Evolutionary conservation across 148 eudicot species (phyloP), one percentile per base, ranked within the genome.

Genomic region (Rhododendron simsii): DNA sequence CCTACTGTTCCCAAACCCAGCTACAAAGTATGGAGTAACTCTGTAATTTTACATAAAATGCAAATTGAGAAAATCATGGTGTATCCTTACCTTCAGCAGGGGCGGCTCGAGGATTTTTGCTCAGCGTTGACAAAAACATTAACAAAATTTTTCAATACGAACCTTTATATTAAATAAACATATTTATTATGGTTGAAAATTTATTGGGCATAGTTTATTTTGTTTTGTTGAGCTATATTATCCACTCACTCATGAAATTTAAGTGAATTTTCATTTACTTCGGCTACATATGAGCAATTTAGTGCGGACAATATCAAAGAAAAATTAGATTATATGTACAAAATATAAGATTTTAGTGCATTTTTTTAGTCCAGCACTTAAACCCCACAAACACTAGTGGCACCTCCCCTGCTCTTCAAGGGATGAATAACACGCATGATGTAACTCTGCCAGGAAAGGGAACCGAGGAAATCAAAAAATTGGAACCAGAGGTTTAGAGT

Each of bases 51-150:
- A 26, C 7, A 16, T 39, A 63, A 80, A 44, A 85, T 61, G 83
- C 63, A n/a, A 33, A 50, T 80, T 80, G 84, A 81, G 37, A 48
- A 21, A 85, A 63, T 59, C 61, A 77, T 73, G 63, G 21, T 37
- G 14, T 23, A 48, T 80, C 81, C 41, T 83, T 67, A 48, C 78
- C 21, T 84, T 84, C 61, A 33, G 65, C 26, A 21, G 26, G 65
- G 26, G 21, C 0, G 65, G 26, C n/a, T 59, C 65, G 0, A 59
- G 9, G 26, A 59, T 20, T 20, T 59, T 59, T 59, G 15, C 7
- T 59, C 65, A 21, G 65, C 2, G 9, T 5, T 18, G 6, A 55
- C 61, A 55, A 55, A 55, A 59, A 59, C 7, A 7, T 21, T 20
- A 59, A 20, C 21, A 59, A 21, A 59, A 57, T 1, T 5, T 59